Conservation (phyloP, 176 grass and related monocot species). For the Lolium rigidum region DNA sequence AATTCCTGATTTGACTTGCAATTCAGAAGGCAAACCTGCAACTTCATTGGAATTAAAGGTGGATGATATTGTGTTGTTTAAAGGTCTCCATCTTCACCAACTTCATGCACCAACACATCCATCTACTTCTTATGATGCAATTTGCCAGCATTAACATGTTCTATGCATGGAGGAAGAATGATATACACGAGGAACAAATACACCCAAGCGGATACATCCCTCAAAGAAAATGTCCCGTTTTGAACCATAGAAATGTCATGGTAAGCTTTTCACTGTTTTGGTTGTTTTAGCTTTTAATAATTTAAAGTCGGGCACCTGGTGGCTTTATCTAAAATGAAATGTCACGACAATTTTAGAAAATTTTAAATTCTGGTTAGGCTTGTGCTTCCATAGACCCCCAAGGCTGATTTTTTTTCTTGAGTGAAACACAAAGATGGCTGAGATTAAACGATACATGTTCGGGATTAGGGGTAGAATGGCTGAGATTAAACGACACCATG, state of each 20-base stretch:
- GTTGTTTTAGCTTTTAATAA: too few species aligned
- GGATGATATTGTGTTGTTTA: not conserved
- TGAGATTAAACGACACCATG: too few species aligned
- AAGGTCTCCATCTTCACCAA: conserved; percentile 9
- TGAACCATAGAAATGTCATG: not conserved
- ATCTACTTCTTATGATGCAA: not conserved
- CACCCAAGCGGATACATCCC: not conserved
- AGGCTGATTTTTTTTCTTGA: too few species aligned
- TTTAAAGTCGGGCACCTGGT: too few species aligned
- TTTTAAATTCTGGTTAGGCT: too few species aligned
- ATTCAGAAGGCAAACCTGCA: not conserved
- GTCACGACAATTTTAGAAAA: too few species aligned
- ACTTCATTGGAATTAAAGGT: not conserved
- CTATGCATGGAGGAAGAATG: not conserved
- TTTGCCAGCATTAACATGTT: not conserved
- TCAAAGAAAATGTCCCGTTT: not conserved
- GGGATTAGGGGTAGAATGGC: too few species aligned
- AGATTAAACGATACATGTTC: too few species aligned
- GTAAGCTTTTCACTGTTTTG: too few species aligned
- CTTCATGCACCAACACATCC: not conserved
- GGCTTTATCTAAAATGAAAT: too few species aligned
- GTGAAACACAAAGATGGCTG: too few species aligned
- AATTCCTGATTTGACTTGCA: not conserved
- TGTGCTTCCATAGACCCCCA: too few species aligned
- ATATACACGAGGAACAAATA: not conserved